Conservation (phyloP, 352 stramenopile genomes). For the Phytophthora pseudosyringae region DNA sequence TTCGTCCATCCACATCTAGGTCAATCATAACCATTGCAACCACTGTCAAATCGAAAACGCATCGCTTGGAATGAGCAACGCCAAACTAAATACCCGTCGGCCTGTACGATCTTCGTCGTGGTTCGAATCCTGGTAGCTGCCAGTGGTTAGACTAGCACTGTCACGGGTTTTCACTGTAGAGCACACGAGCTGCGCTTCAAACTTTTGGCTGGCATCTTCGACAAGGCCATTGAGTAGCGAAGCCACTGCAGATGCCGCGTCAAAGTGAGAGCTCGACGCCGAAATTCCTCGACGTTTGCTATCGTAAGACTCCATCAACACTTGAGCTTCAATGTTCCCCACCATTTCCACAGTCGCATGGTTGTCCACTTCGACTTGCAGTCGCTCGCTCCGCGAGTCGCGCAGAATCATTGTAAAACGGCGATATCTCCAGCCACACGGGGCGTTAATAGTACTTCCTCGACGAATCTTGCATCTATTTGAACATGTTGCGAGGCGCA, state of each 20-base stretch:
- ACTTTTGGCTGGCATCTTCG: constrained; percentile 42
- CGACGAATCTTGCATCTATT: constrained; percentile 42
- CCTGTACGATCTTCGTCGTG: constrained; percentile 4
- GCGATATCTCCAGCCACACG: constrained; percentile 55
- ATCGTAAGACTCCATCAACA: constrained; percentile 31
- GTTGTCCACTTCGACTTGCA: constrained; percentile 45
- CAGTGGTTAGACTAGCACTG: constrained; percentile 13
- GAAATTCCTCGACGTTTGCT: constrained; percentile 5
- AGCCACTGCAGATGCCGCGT: constrained; percentile 34
- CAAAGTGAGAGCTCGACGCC: constrained; percentile 19
- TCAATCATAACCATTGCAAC: background rate
- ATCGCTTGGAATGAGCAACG: constrained; percentile 31
- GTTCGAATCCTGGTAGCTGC: constrained; percentile 25
- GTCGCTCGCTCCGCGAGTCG: constrained; percentile 37
- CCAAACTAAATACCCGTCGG: constrained; percentile 20
- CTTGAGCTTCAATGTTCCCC: constrained; percentile 56
- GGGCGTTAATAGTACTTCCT: constrained; percentile 22
- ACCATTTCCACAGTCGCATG: constrained; percentile 44
- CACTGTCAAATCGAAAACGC: constrained; percentile 29
- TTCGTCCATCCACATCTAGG: background rate
- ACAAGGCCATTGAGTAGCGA: constrained; percentile 48
- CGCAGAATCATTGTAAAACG: constrained; percentile 48
- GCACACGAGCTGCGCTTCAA: constrained; percentile 42
- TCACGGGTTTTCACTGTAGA: constrained; percentile 6
- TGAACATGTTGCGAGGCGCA: constrained; percentile 42